Evolutionary conservation across 177 flowering plant species (phyloP).

Genomic region (Vitis hybrid): DNA sequence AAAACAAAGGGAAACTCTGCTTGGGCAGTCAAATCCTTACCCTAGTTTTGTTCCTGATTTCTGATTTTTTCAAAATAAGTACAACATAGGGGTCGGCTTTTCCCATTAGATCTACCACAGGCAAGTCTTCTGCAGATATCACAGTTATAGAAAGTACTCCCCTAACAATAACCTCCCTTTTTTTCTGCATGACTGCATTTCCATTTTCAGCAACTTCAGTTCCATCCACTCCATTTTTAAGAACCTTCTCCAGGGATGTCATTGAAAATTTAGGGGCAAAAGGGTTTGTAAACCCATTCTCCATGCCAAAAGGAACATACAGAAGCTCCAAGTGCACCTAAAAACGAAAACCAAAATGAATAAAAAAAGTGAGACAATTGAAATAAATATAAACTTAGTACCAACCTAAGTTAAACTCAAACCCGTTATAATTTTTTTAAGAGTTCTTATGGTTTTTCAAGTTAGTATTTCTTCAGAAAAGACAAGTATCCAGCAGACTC

Average conservation of each 20-base stretch:
- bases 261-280: conserved; percentile 56
- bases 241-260: conserved; percentile 81
- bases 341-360: not conserved
- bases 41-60: conserved; percentile 73
- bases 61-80: conserved; percentile 76
- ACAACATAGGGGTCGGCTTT: conserved; percentile 93
- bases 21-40: conserved; percentile 30
- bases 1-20: not conserved
- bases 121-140: conserved; percentile 91
- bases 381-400: not conserved
- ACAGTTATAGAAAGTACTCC: conserved; percentile 93
- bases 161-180: conserved; percentile 73
- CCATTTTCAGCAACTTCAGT: conserved; percentile 41
- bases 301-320: conserved; percentile 71
- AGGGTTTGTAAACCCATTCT: conserved; percentile 63
- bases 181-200: conserved; percentile 38
- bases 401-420: not conserved
- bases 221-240: conserved; percentile 58
- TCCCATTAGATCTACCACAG: conserved; percentile 79
- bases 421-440: no score
- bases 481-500: no score
- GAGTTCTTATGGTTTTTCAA: no score
- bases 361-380: not conserved
- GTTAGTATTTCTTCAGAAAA: no score
- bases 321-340: conserved; percentile 97